Percentiles rank a stretch among this genome's conserved stretches.
Conservation (phyloP, 2,329 filamentous ascomycete species). For the Cladophialophora chaetospira region DNA sequence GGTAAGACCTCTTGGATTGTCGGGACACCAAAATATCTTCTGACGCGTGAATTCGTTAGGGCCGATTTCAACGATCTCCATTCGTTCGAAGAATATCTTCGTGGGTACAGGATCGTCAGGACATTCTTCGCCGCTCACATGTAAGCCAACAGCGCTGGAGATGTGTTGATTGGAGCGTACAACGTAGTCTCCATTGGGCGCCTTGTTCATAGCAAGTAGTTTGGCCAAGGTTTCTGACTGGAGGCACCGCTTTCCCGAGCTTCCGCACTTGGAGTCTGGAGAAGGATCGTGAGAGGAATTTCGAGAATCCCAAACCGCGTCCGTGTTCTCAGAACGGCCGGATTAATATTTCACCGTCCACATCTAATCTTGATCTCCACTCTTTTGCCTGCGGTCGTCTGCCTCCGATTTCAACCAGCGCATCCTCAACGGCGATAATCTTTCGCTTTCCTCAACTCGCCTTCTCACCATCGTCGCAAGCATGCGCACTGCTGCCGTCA, state of each 20-base stretch:
- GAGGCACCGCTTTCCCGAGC: too few species aligned
- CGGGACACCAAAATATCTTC: neutral
- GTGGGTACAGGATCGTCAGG: constrained; percentile 23
- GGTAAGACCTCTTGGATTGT: neutral
- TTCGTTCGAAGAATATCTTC: constrained; percentile 22
- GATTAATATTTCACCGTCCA: too few species aligned
- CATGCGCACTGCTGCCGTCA: constrained; percentile 29
- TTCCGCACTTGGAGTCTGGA: too few species aligned
- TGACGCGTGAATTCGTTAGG: constrained; percentile 2
- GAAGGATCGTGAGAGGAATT: too few species aligned
- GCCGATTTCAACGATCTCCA: constrained; percentile 22
- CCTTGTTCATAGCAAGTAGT: too few species aligned
- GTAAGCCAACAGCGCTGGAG: too few species aligned
- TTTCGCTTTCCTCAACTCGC: neutral
- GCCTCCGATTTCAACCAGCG: neutral
- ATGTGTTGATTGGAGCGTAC: too few species aligned
- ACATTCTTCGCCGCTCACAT: constrained; percentile 15
- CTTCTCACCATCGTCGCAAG: constrained; percentile 5
- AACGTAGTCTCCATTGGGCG: too few species aligned
- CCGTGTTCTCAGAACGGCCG: too few species aligned
- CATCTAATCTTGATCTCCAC: too few species aligned
- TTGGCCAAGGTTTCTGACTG: too few species aligned
- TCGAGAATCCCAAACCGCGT: too few species aligned
- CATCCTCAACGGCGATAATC: neutral
- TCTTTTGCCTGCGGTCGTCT: neutral